Evolutionary conservation across 768 basidiomycete species (phyloP).

Genomic region (Suillus paluster): DNA sequence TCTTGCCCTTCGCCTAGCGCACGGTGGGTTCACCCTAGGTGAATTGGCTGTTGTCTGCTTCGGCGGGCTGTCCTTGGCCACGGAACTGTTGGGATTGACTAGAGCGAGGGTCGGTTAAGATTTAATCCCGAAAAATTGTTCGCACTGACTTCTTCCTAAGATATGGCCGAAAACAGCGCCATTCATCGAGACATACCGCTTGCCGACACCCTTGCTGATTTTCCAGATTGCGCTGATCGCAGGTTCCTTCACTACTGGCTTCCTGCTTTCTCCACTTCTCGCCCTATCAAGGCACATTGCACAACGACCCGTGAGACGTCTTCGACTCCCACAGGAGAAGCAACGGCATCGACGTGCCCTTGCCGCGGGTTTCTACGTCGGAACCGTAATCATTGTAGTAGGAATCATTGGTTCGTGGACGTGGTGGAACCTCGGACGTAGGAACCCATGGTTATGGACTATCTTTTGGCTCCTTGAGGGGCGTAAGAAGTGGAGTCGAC

Average conservation of each 20-base stretch:
- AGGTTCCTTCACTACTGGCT: slow-evolving; percentile 90
- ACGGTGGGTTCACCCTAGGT: slow-evolving; percentile 94
- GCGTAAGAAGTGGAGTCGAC: slow-evolving; percentile 75
- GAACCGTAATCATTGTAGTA: slow-evolving; percentile 75
- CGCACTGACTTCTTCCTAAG: slow-evolving; percentile 41
- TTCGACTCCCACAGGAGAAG: slow-evolving; percentile 84
- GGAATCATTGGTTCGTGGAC: slow-evolving; percentile 92
- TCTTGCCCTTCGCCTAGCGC: slow-evolving; percentile 84
- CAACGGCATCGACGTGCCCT: slow-evolving; percentile 79
- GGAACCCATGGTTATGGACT: slow-evolving; percentile 90
- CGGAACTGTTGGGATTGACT: slow-evolving; percentile 87
- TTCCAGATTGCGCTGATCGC: slow-evolving; percentile 94
- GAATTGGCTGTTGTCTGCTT: slow-evolving; percentile 90
- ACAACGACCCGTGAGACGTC: slow-evolving; percentile 79
- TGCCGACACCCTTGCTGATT: slow-evolving; percentile 89
- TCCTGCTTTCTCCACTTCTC: slow-evolving; percentile 91
- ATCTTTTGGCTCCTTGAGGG: slow-evolving; percentile 81
- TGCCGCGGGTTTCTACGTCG: slow-evolving; percentile 83
- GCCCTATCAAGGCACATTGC: slow-evolving; percentile 92
- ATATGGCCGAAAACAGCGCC: slow-evolving; percentile 80
- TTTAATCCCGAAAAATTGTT: neutral
- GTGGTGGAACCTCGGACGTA: slow-evolving; percentile 78
- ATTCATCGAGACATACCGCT: slow-evolving; percentile 89
- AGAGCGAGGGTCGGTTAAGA: slow-evolving; percentile 61
- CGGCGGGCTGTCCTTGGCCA: slow-evolving; percentile 83